Evolutionary conservation across 2,329 filamentous ascomycete species (phyloP).

Genomic region (Xylaria sp.): DNA sequence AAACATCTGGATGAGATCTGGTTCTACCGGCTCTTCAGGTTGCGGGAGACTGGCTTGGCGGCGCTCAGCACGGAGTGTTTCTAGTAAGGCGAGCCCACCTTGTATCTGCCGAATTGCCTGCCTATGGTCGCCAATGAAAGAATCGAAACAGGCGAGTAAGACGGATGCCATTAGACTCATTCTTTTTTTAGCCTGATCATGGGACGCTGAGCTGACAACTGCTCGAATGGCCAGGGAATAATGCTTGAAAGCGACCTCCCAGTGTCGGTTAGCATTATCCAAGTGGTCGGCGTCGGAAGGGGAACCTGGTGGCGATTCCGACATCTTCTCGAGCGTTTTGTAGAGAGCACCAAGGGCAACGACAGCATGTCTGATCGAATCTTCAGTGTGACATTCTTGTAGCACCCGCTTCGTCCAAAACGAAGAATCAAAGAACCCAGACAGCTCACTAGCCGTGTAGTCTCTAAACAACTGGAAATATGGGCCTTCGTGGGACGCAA

Average conservation of each 20-base stretch:
- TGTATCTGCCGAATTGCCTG: conserved; percentile 72
- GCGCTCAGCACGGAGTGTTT: conserved; percentile 62
- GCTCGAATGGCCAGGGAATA: conserved; percentile 68
- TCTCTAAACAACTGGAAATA: conserved; percentile 72
- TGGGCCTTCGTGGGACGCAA: conserved; percentile 63
- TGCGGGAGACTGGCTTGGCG: conserved; percentile 53
- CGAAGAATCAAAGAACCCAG: conserved; percentile 73
- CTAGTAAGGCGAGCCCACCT: conserved; percentile 65
- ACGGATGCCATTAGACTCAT: conserved; percentile 73
- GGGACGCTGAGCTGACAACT: conserved; percentile 58
- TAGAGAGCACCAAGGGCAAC: conserved; percentile 74
- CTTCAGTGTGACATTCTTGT: conserved; percentile 70
- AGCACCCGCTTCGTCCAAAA: conserved; percentile 74
- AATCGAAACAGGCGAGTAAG: conserved; percentile 75
- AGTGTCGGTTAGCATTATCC: conserved; percentile 62
- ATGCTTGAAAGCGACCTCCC: conserved; percentile 69
- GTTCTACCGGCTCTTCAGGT: conserved; percentile 63
- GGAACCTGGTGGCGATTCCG: conserved; percentile 62
- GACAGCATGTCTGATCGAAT: conserved; percentile 72
- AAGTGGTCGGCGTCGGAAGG: conserved; percentile 52
- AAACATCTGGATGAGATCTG: conserved; percentile 72
- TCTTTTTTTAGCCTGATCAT: conserved; percentile 60
- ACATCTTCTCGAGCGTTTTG: conserved; percentile 71
- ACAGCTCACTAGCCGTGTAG: conserved; percentile 71
- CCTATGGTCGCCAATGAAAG: conserved; percentile 71